Evolutionary conservation across 805 yeast genomes (phyloP), one percentile per base, ranked within the genome.

Genomic region (Candida cerambycidarum): DNA sequence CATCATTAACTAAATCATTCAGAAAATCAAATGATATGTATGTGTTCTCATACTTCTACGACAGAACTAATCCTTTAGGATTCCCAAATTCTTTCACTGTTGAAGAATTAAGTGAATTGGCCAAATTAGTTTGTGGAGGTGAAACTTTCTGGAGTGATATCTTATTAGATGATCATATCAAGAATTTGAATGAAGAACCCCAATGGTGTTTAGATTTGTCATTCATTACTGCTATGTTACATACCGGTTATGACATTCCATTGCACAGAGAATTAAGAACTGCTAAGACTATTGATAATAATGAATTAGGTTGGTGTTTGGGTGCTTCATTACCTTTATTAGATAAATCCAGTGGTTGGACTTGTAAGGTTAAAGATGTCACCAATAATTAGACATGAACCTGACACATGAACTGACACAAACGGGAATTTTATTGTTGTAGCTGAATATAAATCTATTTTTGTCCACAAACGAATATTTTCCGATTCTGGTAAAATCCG

Each of bases 221-320:
- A 9, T 93, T 87, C 77, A 90, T 92, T 78, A 82, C 86, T 11
- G 82, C 97, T 1, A 69, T 93, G 62, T 73, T 93, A 51, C 97
- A 90, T 65, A 84, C 90, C n/a, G 99, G 99, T 33, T 93, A 93
- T 65, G 97, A 92, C 54, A 89, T 93, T 51, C 97, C 97, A 47
- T 76, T 87, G 45, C 73, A 76, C 51, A 82, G 98, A 62, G 97
- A 92, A 65, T 80, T 93, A 53, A 86, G 80, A 63, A 93, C 97
- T 5, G 98, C 97, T 7, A 82, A 89, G 71, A 89, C 80, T 61
- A 88, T 93, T 54, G 85, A 82, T 40, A 80, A 82, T 58, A 89
- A 88, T 56, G 99, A 93, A 69, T 75, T 93, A 40, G 99, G 99
- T 25, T 93, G 99, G 99, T 93, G 98, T 72, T 73, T 93, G 43